Base-by-base conservation (phyloP, 2,329 filamentous ascomycete genomes). In the Sarocladium brachiariae region DNA sequence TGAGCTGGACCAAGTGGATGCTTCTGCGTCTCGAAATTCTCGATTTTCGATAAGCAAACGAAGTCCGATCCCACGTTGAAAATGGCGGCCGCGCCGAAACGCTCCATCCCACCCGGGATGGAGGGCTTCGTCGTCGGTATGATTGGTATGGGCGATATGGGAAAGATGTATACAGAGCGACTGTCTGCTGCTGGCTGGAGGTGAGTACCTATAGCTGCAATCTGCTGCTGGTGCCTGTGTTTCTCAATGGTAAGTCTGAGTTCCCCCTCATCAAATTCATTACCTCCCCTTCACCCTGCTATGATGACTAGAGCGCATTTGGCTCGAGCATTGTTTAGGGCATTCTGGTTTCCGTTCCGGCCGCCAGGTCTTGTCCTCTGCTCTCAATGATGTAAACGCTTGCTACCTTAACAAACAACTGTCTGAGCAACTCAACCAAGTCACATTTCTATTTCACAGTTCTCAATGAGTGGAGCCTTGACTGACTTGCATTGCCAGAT, bases 271-370 rank as follows among this genome's bases (percentile, higher is more conserved):
- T 13, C 27, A 27, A 52, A 46, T 45, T 50, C 49, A 50, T 13
- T 31, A 33, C 46, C 21, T 16, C 39, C 46, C 50, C 52, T 51
- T 53, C 61, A 69, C 56, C 46, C 63, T 67, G 68, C 68, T 67
- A 90, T 95, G 92, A 97, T 97, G 92, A 97, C 92, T 89, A 92
- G 92, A 97, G 92, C 91, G 92, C 92, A 97, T 97, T 97, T 97
- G 92, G 92, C 92, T 97, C 89, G 92, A 97, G 92, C 79, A 95
- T 90, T 82, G 83, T 75, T 71, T 74, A 76, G 73, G 71, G 73
- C 66, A 70, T 70, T 70, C 74, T 74, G 75, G 75, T 71, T 73
- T 71, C 76, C 85, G 87, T 83, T 96, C 86, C 80, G 92, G 89
- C 86, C 76, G 70, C 73, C 72, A 72, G 71, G 73, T 61, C 64